Evolutionary conservation across 2,329 filamentous ascomycete genomes (phyloP).

Genomic region (Truncatella angustata): DNA sequence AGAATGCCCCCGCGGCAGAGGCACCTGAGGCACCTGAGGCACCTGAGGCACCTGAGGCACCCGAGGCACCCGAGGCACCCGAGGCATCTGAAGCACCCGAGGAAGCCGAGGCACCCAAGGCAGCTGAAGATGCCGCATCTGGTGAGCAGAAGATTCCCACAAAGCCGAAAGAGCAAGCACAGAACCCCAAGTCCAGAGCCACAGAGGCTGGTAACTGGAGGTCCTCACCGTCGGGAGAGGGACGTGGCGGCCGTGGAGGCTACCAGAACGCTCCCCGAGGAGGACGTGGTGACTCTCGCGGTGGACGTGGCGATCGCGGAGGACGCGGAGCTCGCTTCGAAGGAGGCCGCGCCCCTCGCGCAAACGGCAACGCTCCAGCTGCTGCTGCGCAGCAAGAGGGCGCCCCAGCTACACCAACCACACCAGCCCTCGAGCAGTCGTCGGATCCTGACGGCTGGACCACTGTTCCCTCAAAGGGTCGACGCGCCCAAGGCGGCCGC

Average conservation of each 20-base stretch:
- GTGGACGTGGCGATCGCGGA: conserved; percentile 41
- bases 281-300: conserved; percentile 43
- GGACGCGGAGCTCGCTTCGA: conserved; percentile 44
- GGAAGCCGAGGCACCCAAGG: conserved; percentile 16
- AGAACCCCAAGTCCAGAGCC: conserved; percentile 52
- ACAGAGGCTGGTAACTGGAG: conserved; percentile 62
- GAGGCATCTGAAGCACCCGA: conserved; percentile 24
- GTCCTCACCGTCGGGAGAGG: conserved; percentile 42
- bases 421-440: conserved; percentile 26
- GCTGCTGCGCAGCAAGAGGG: conserved; percentile 31
- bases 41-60: conserved; percentile 19
- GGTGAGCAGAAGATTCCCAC: conserved; percentile 48
- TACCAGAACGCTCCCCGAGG: conserved; percentile 35
- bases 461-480: conserved; percentile 47
- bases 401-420: conserved; percentile 37
- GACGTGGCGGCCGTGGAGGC: conserved; percentile 33
- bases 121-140: conserved; percentile 23
- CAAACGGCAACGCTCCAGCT: conserved; percentile 39
- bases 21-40: conserved; percentile 26
- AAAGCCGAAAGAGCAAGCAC: conserved; percentile 40
- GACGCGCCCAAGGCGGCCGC: conserved; percentile 27
- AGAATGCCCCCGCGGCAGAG: neutral
- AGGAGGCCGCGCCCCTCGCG: conserved; percentile 43
- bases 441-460: conserved; percentile 64
- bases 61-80: conserved; percentile 17